Base-by-base conservation (phyloP, 371 early-diverging fungal species). In the Haplosporangium sp. region DNA sequence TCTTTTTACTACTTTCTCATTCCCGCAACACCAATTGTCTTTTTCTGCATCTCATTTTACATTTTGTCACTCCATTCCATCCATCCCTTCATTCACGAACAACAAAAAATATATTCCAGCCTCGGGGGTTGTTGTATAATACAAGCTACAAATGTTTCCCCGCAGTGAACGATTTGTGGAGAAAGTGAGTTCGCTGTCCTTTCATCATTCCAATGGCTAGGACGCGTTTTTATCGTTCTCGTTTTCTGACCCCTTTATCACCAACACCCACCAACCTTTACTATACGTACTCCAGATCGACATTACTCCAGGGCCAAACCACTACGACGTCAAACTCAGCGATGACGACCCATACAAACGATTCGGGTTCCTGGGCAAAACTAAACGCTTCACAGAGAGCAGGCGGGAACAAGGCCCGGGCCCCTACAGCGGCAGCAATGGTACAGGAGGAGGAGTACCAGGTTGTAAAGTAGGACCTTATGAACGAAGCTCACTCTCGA, bases 91-190 rank as follows among this genome's bases (percentile, higher is more conserved):
- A n/a, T 40, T 29, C 58, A 20, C 56, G n/a, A n/a, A n/a, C n/a
- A n/a, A n/a, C 59, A 46, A 37, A 48, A 40, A 37, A 14, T 29
- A 20, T 20, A 18, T 37, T 29, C 40, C 36, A 36, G 18, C 41
- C 20, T 41, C 65, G 36, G 42, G 18, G 13, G 16, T 43, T 37
- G 50, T 36, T 45, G 13, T 5, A 61, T 46, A 21, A 62, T 43
- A 6, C 8, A 10, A 47, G 40, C 46, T 43, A 66, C 20, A 37
- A 36, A 77, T 77, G 79, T 77, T 77, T 59, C 64, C 79, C 9
- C 62, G 79, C 41, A 77, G 79, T 55, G 79, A 77, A 43, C 79
- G 79, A 29, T 77, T 77, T 71, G 79, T 67, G 64, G 79, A 77
- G 18, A 77, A 77, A 72, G 79, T 71, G 65, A n/a, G n/a, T n/a